Conservation (phyloP, 192 early-diverging fungal species). For the Thoreauomyces humboldtii region DNA sequence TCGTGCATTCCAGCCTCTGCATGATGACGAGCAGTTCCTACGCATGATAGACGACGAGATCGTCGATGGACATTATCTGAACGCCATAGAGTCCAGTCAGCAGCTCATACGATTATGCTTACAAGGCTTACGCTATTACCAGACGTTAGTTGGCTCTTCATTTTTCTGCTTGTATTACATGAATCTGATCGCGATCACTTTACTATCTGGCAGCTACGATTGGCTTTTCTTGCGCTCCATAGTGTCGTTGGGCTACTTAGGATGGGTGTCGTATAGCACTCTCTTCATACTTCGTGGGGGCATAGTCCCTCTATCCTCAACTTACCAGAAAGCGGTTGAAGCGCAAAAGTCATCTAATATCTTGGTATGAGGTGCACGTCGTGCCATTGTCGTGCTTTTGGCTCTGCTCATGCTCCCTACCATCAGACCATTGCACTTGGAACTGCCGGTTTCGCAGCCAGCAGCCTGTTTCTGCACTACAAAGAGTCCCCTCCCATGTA, state of each 20-base stretch:
- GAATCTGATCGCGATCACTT: constrained; percentile 10
- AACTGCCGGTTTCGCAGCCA: too few relatives aligned
- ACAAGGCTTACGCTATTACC: constrained; percentile 88
- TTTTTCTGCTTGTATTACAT: not conserved
- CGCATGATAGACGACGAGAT: constrained; percentile 58
- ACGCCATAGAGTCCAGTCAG: constrained; percentile 67
- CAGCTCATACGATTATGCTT: constrained; percentile 64
- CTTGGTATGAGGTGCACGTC: not conserved
- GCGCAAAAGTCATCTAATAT: not conserved
- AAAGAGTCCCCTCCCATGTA: constrained; percentile 81
- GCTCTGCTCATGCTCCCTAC: too few relatives aligned
- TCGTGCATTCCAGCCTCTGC: constrained; percentile 69
- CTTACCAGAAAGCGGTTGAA: not conserved
- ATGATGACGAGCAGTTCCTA: constrained; percentile 4
- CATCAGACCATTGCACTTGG: too few relatives aligned
- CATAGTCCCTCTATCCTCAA: constrained; percentile 1
- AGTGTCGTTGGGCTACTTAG: constrained; percentile 78
- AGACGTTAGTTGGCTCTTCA: constrained; percentile 50
- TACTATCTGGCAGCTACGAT: constrained; percentile 63
- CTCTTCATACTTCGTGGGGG: constrained; percentile 74
- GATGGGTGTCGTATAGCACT: constrained; percentile 86
- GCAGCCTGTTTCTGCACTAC: constrained; percentile 56
- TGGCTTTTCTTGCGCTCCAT: constrained; percentile 88
- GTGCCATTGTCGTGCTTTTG: not conserved
- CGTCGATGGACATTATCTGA: constrained; percentile 53